Evolutionary conservation across 768 basidiomycete species (phyloP).

Genomic region (Russula compacta): DNA sequence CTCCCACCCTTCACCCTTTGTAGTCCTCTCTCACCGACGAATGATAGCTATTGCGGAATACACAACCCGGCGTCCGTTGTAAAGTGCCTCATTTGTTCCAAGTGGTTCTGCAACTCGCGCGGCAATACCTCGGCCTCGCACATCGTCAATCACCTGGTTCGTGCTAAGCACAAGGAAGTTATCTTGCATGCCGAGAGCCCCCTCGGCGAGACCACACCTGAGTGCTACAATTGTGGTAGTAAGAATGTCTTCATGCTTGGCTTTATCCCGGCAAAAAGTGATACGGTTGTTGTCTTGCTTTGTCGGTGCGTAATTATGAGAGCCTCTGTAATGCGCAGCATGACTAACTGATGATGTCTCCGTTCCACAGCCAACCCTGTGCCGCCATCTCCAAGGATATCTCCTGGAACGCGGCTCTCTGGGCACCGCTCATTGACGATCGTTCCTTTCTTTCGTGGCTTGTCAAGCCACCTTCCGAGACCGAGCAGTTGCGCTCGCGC

Average conservation of each 20-base stretch:
- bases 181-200: constrained; percentile 93
- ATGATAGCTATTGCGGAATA: constrained; percentile 87
- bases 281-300: constrained; percentile 94
- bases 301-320: constrained; percentile 64
- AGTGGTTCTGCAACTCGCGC: constrained; percentile 99
- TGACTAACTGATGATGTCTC: not conserved
- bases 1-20: constrained; percentile 9
- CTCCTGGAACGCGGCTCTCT: constrained; percentile 95
- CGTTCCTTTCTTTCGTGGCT: constrained; percentile 99
- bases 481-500: constrained; percentile 90
- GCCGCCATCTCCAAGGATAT: constrained; percentile 96
- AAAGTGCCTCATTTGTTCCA: constrained; percentile 83
- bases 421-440: constrained; percentile 98
- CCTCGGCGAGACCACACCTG: constrained; percentile 93
- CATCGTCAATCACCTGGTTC: constrained; percentile 97
- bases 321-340: not conserved
- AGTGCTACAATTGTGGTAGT: constrained; percentile 98
- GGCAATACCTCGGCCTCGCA: constrained; percentile 98
- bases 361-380: constrained; percentile 75
- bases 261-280: constrained; percentile 98
- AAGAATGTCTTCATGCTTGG: constrained; percentile 99
- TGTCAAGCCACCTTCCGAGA: constrained; percentile 93
- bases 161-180: constrained; percentile 98
- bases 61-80: constrained; percentile 97
- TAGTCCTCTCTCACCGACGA: constrained; percentile 1